Evolutionary conservation across 225 moss, liverwort and hornwort genomes (phyloP).

Genomic region (Bryoerythrophyllum caledonicum): DNA sequence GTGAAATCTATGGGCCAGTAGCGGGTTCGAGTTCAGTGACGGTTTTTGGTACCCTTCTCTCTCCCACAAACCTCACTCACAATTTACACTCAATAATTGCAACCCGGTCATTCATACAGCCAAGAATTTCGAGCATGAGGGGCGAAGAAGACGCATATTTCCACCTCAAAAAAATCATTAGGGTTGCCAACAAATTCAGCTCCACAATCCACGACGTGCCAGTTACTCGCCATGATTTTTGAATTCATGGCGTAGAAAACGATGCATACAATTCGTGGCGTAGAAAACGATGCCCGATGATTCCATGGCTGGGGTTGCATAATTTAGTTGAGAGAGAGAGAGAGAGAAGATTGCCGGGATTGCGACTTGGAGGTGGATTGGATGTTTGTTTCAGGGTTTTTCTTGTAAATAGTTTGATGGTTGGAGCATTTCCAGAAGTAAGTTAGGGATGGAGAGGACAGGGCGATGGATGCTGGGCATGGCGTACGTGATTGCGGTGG

Average conservation of each 20-base stretch:
- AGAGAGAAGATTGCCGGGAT: not conserved
- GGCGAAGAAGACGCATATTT: no score
- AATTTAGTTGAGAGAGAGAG: not conserved
- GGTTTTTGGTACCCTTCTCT: no score
- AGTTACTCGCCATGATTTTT: not conserved
- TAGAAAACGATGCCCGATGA: not conserved
- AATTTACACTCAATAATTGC: not conserved
- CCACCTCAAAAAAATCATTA: no score
- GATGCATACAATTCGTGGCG: not conserved
- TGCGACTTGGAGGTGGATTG: no score
- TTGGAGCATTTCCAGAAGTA: no score
- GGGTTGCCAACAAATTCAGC: not conserved
- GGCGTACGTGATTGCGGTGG: slow-evolving; percentile 73
- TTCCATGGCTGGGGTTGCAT: not conserved
- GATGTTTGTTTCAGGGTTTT: not conserved
- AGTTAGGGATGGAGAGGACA: slow-evolving; percentile 46
- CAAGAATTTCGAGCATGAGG: no score
- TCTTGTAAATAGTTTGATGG: no score
- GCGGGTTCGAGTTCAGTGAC: no score
- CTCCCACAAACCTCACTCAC: not conserved
- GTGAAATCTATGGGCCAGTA: no score
- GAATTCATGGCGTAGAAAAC: no score
- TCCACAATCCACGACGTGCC: not conserved
- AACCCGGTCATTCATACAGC: no score
- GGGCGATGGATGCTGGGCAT: slow-evolving; percentile 87